Percentiles rank a stretch among this genome's conserved stretches.
phyloP scores from a whole-genome alignment of 2,329 filamentous ascomycete species.

The Sarocladium kiliense region DNA sequence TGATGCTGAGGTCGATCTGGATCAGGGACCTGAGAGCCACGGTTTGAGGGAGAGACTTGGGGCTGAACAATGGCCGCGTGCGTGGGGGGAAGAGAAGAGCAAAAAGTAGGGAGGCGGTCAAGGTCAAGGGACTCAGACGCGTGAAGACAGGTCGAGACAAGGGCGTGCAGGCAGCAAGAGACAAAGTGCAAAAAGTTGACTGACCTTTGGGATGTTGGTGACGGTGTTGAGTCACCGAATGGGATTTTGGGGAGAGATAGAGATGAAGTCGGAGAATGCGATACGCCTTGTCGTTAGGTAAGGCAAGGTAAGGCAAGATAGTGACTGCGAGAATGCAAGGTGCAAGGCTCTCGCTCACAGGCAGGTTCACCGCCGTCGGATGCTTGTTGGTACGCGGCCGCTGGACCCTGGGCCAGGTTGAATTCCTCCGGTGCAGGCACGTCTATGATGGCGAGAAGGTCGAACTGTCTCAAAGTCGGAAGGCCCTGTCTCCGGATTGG shows the following conservation, averaged over 20 bases:
- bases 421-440: background rate
- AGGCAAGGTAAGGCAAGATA: background rate
- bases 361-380: background rate
- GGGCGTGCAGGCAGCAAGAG: slow-evolving; percentile 1
- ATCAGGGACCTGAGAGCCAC: slow-evolving; percentile 3
- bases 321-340: background rate
- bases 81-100: background rate
- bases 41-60: slow-evolving; percentile 6
- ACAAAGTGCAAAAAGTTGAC: slow-evolving; percentile 3
- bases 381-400: background rate
- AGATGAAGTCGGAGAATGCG: background rate
- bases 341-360: background rate
- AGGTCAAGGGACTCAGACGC: background rate
- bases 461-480: background rate
- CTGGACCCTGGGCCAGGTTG: too few relatives aligned
- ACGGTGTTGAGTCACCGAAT: background rate
- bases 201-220: background rate
- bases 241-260: background rate
- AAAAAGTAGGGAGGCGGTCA: slow-evolving; percentile 1
- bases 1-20: background rate
- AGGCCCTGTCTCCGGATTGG: background rate
- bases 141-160: background rate
- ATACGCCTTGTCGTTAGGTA: background rate
- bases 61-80: background rate
- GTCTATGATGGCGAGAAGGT: background rate